Percentiles rank a stretch among this genome's conserved stretches.
These are phyloP conservation scores for Penicillium sp. DNA, from an alignment of 2,329 filamentous ascomycete species.

Conservation along the genomic window DNA sequence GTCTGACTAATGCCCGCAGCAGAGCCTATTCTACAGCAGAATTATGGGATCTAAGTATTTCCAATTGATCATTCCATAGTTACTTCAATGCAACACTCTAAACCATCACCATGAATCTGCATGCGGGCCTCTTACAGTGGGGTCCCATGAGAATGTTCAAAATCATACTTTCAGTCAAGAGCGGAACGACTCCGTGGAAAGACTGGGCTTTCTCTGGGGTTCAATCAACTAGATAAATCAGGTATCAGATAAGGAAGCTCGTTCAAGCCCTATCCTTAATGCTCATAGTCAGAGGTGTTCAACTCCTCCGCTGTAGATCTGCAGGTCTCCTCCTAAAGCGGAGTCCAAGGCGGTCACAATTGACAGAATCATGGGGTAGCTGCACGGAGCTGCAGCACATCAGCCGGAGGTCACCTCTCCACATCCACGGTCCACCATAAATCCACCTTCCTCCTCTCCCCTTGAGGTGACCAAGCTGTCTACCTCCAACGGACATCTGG, in stretches of 20 bases:
- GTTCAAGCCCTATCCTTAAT: neutral
- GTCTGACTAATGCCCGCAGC: no score
- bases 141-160: no score
- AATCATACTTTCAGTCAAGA: no score
- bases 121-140: no score
- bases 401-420: neutral
- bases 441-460: neutral
- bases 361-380: neutral
- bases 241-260: neutral
- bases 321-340: neutral
- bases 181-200: no score
- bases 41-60: no score
- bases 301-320: neutral
- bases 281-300: neutral
- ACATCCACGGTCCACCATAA: neutral
- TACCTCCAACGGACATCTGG: neutral
- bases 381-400: neutral
- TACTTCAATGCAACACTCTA: no score
- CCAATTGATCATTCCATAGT: no score
- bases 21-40: no score
- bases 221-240: neutral
- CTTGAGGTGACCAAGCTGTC: constrained; percentile 4
- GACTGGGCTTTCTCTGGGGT: no score
- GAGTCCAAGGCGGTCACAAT: constrained; percentile 3
- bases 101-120: no score